Percentiles rank a stretch among this genome's conserved stretches.
Conservation (phyloP, 129 eudicot species). For the Tagetes patula region DNA sequence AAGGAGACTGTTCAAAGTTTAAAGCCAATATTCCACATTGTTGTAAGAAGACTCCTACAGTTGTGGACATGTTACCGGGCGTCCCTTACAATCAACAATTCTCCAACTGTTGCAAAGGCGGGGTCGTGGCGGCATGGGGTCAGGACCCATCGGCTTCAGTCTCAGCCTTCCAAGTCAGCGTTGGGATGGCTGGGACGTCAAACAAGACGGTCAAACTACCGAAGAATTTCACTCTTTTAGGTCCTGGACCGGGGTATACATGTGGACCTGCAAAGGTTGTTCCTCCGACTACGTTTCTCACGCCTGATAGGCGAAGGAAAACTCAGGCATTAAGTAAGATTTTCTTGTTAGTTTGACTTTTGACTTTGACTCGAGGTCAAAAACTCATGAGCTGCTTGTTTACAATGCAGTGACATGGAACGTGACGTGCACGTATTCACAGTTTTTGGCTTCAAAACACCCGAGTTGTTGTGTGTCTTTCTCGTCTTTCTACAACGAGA, state of each 20-base stretch:
- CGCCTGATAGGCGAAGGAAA: slow-evolving; percentile 69
- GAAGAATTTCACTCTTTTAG: slow-evolving; percentile 76
- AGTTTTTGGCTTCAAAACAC: slow-evolving; percentile 57
- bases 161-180: slow-evolving; percentile 78
- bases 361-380: slow-evolving; percentile 21
- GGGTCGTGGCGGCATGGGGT: slow-evolving; percentile 78
- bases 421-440: slow-evolving; percentile 70
- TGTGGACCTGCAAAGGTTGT: slow-evolving; percentile 90
- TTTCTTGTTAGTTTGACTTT: slow-evolving; percentile 16
- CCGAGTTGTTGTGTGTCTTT: slow-evolving; percentile 71
- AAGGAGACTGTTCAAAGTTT: slow-evolving; percentile 95
- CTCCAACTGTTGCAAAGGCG: slow-evolving; percentile 87
- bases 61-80: slow-evolving; percentile 83
- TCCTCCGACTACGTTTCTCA: slow-evolving; percentile 72
- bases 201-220: slow-evolving; percentile 86
- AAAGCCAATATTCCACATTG: slow-evolving; percentile 91
- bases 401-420: slow-evolving; percentile 70
- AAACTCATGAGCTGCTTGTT: slow-evolving; percentile 10
- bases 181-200: slow-evolving; percentile 82
- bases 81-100: slow-evolving; percentile 89
- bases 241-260: slow-evolving; percentile 97
- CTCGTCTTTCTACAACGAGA: slow-evolving; percentile 64
- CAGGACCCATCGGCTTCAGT: slow-evolving; percentile 69
- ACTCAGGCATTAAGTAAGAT: slow-evolving; percentile 81
- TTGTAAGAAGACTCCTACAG: slow-evolving; percentile 79